These are phyloP conservation scores for Artomyces pyxidatus DNA, from an alignment of 768 basidiomycete species.

Conservation along the genomic window DNA sequence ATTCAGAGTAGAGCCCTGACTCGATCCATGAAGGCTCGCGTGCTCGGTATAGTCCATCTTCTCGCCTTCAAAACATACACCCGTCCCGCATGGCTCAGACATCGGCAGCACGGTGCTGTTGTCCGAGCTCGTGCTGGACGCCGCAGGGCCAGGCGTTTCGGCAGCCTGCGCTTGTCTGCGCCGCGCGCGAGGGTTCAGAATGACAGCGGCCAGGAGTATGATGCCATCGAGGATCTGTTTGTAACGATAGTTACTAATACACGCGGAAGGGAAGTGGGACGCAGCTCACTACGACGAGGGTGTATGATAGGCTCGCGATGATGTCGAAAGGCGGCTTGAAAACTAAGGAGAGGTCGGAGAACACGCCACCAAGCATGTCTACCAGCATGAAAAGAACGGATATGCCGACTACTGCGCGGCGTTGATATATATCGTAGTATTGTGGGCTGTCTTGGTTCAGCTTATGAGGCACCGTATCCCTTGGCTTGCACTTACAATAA, in stretches of 20 bases:
- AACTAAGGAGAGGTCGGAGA: slow-evolving; percentile 59
- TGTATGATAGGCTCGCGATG: slow-evolving; percentile 54
- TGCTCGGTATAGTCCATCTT: too few species aligned
- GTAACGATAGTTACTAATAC: not conserved
- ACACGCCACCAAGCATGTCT: slow-evolving; percentile 63
- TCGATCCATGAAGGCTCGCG: too few species aligned
- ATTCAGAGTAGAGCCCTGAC: too few species aligned
- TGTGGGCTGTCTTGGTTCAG: slow-evolving; percentile 40
- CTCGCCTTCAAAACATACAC: too few species aligned
- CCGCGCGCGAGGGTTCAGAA: slow-evolving; percentile 55
- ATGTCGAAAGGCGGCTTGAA: slow-evolving; percentile 59
- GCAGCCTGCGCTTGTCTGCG: slow-evolving; percentile 7
- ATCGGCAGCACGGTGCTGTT: too few species aligned
- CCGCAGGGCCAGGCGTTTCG: too few species aligned
- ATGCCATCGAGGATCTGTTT: slow-evolving; percentile 50
- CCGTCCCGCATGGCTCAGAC: too few species aligned
- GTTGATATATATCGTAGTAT: slow-evolving; percentile 67
- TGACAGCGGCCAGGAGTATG: slow-evolving; percentile 50
- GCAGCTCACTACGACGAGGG: slow-evolving; percentile 46
- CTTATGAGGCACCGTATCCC: not conserved
- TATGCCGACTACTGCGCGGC: slow-evolving; percentile 57
- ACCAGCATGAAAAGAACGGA: slow-evolving; percentile 61
- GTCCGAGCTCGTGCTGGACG: too few species aligned
- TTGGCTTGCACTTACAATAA: slow-evolving; percentile 29
- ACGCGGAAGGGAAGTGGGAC: not conserved